phyloP scores from a whole-genome alignment of 2,329 filamentous ascomycete genomes.

The Colletotrichum truncatum region DNA sequence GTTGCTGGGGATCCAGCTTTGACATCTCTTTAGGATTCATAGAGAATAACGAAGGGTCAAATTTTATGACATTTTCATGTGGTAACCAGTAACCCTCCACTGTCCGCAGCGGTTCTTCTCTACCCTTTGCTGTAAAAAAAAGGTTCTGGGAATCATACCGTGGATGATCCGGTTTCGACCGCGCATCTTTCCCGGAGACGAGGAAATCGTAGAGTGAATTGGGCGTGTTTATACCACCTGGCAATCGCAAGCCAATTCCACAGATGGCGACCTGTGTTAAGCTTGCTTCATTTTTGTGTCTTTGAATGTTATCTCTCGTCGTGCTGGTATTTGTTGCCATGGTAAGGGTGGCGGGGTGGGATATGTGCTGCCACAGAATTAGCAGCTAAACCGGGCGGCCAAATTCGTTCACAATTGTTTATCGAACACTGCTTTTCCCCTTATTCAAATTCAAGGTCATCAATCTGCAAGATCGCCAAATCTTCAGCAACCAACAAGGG shows the following conservation, averaged over 20 bases:
- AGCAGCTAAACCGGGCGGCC: no score
- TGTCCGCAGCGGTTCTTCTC: neutral
- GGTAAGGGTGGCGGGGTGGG: neutral
- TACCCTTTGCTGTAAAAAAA: slow-evolving; percentile 7
- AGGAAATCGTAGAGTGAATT: slow-evolving; percentile 18
- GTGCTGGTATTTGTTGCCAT: neutral
- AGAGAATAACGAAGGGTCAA: slow-evolving; percentile 33
- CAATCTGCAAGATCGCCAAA: no score
- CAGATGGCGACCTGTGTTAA: slow-evolving; percentile 13
- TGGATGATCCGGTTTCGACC: neutral
- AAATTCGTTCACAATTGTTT: no score
- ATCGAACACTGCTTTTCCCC: no score
- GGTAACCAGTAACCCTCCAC: slow-evolving; percentile 18
- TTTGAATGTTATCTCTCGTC: neutral
- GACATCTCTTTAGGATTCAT: slow-evolving; percentile 37
- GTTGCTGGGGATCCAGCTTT: slow-evolving; percentile 42
- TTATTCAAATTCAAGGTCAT: no score
- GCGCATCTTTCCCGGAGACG: slow-evolving; percentile 18
- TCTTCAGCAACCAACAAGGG: no score
- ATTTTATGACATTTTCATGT: slow-evolving; percentile 4
- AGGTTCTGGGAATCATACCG: slow-evolving; percentile 2
- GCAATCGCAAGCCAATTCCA: slow-evolving; percentile 22
- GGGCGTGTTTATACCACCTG: slow-evolving; percentile 19
- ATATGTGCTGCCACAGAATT: no score
- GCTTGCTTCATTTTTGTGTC: neutral